A percentile compares a stretch with the other conserved stretches of the same genome.
phyloP scores from a whole-genome alignment of 345 rosid species.

The Eucalyptus rudis region DNA sequence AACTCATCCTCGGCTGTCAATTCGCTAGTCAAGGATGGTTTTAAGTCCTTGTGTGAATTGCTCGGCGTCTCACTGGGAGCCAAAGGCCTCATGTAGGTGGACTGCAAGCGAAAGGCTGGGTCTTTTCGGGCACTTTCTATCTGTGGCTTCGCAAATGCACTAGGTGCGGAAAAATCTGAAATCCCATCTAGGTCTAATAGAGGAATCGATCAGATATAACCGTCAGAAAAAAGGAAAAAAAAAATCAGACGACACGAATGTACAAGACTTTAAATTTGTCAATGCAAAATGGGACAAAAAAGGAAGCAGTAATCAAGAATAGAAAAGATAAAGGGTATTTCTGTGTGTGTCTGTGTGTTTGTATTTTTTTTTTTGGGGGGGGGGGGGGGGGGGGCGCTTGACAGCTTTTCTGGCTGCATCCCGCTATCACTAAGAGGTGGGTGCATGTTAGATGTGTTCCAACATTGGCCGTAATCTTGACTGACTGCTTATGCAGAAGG shows the following conservation, averaged over 20 bases:
- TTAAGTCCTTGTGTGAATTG: conserved; percentile 16
- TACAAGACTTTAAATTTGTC: not conserved
- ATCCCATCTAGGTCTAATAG: not conserved
- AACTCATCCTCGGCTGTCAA: conserved; percentile 20
- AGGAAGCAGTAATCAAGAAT: not conserved
- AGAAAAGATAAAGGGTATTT: not conserved
- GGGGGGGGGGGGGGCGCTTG: not conserved
- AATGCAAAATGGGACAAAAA: not conserved
- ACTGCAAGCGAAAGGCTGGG: conserved; percentile 11
- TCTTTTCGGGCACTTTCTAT: not conserved
- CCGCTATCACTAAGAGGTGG: not conserved
- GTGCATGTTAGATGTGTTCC: not conserved
- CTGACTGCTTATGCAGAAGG: not conserved
- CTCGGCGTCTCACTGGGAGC: conserved; percentile 10
- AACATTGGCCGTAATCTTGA: not conserved
- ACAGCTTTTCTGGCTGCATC: not conserved
- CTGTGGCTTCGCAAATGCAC: not conserved
- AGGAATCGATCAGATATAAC: not conserved
- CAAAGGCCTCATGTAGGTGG: conserved; percentile 19
- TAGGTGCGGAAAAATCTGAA: not conserved
- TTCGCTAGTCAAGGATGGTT: conserved; percentile 10
- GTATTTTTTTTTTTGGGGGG: no score
- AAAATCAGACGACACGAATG: not conserved
- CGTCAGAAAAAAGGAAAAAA: not conserved
- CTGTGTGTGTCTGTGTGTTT: not conserved